These are phyloP conservation scores for Cytospora paraplurivora DNA, from an alignment of 2,329 filamentous ascomycete genomes.

Conservation along the genomic window DNA sequence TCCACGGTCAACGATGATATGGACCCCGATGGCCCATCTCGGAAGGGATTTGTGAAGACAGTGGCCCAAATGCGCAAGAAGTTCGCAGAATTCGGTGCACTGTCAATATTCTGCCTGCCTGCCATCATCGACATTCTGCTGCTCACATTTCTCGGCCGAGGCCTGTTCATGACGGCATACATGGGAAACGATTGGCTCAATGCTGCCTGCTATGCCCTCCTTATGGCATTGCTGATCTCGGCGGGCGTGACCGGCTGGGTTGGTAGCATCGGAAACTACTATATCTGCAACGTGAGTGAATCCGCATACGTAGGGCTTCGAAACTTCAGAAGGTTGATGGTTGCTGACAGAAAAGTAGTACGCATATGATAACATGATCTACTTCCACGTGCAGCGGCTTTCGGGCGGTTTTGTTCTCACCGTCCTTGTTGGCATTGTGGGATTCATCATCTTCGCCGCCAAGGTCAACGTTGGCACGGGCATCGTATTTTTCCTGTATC, in stretches of 20 bases:
- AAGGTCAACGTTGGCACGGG: conserved; percentile 46
- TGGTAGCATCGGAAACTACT: conserved; percentile 63
- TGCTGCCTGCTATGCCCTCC: conserved; percentile 57
- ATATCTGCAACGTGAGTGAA: conserved; percentile 45
- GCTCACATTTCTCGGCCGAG: conserved; percentile 60
- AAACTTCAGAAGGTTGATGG: background rate
- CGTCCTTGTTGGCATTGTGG: conserved; percentile 43
- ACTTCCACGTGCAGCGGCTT: conserved; percentile 46
- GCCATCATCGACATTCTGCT: conserved; percentile 63
- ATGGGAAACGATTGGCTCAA: conserved; percentile 55
- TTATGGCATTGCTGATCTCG: conserved; percentile 60
- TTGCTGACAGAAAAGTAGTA: conserved; percentile 32
- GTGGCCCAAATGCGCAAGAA: conserved; percentile 32
- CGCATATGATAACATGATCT: conserved; percentile 45
- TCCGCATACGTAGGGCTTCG: background rate
- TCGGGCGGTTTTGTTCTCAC: conserved; percentile 51
- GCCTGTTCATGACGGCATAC: conserved; percentile 60
- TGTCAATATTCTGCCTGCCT: conserved; percentile 64
- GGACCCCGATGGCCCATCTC: conserved; percentile 29
- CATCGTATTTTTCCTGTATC: conserved; percentile 61
- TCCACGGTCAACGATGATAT: conserved; percentile 21
- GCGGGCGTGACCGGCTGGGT: conserved; percentile 66
- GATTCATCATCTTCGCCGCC: conserved; percentile 52
- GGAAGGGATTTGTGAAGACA: conserved; percentile 29
- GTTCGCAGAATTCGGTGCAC: conserved; percentile 53